Percentiles rank a stretch among this genome's conserved stretches.
phyloP scores from a whole-genome alignment of 345 rosid species.

The Rhodamnia rubescens region DNA sequence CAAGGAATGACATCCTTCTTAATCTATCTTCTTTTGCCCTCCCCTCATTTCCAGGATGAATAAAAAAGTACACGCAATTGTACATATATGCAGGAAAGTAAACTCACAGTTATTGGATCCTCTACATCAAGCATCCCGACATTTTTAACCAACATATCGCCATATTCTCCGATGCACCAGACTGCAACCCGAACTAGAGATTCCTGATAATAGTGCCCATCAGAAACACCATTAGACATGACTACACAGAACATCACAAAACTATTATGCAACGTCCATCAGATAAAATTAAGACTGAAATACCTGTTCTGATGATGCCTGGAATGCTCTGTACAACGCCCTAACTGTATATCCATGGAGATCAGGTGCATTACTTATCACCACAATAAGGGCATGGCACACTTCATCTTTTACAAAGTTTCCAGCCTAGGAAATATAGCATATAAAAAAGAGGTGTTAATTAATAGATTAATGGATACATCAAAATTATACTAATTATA shows the following conservation, averaged over 20 bases:
- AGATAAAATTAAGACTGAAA: neutral
- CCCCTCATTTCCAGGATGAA: neutral
- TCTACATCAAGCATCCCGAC: slow-evolving; percentile 79
- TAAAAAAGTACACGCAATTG: neutral
- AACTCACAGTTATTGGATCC: slow-evolving; percentile 82
- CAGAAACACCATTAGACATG: neutral
- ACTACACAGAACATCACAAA: neutral
- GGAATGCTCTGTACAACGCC: slow-evolving; percentile 72
- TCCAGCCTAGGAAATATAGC: slow-evolving; percentile 58
- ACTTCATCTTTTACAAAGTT: slow-evolving; percentile 97
- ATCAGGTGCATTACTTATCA: slow-evolving; percentile 88
- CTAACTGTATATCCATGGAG: slow-evolving; percentile 95
- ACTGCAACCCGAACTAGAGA: slow-evolving; percentile 89
- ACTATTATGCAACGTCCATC: neutral
- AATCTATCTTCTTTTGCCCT: neutral
- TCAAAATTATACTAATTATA: neutral
- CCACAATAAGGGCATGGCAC: slow-evolving; percentile 92
- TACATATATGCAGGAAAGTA: slow-evolving; percentile 1
- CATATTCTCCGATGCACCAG: slow-evolving; percentile 99
- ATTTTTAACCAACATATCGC: slow-evolving; percentile 86
- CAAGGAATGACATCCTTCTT: neutral
- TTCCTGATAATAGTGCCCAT: slow-evolving; percentile 43
- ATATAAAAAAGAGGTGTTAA: neutral
- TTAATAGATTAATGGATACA: neutral
- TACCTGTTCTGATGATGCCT: slow-evolving; percentile 81